These are phyloP conservation scores for Tuber microsphaerosporum DNA, from an alignment of 495 filamentous ascomycete genomes.

Conservation along the genomic window DNA sequence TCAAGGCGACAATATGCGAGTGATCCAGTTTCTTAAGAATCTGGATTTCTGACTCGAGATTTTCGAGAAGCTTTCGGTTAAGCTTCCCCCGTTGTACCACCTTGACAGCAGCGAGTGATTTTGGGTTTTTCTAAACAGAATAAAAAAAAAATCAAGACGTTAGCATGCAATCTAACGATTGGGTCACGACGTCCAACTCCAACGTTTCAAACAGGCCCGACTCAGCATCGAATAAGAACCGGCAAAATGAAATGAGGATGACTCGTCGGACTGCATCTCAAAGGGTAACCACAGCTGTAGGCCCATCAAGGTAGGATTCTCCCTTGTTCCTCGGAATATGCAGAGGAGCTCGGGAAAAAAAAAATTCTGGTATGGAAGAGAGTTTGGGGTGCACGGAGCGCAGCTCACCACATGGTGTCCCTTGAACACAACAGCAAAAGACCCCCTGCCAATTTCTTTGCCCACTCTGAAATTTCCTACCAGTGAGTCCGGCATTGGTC, in stretches of 20 bases:
- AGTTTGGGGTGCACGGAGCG: slow-evolving; percentile 2
- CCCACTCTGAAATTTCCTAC: slow-evolving; percentile 39
- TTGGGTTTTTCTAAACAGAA: slow-evolving; percentile 48
- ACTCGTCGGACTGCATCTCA: slow-evolving; percentile 10
- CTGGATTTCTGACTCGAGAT: slow-evolving; percentile 87
- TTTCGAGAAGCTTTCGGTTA: slow-evolving; percentile 92
- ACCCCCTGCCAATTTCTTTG: slow-evolving; percentile 40
- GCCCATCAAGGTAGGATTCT: neutral
- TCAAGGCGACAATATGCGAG: slow-evolving; percentile 92
- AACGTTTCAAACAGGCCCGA: slow-evolving; percentile 33
- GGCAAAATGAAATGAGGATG: slow-evolving; percentile 28
- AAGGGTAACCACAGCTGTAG: slow-evolving; percentile 22
- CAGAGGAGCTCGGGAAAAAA: neutral
- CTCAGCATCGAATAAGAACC: slow-evolving; percentile 30
- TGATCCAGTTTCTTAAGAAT: slow-evolving; percentile 88
- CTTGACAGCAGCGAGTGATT: slow-evolving; percentile 81
- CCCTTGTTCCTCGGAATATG: neutral
- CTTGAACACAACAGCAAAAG: slow-evolving; percentile 40
- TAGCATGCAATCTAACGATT: slow-evolving; percentile 33
- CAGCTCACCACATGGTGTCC: slow-evolving; percentile 38
- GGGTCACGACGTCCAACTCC: slow-evolving; percentile 15
- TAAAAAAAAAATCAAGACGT: slow-evolving; percentile 18
- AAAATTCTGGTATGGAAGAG: slow-evolving; percentile 2
- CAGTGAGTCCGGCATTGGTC: slow-evolving; percentile 33
- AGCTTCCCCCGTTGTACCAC: slow-evolving; percentile 83